Evolutionary conservation across 345 rosid genomes (phyloP), one percentile per base, ranked within the genome.

Genomic region (Ceriops zippeliana): DNA sequence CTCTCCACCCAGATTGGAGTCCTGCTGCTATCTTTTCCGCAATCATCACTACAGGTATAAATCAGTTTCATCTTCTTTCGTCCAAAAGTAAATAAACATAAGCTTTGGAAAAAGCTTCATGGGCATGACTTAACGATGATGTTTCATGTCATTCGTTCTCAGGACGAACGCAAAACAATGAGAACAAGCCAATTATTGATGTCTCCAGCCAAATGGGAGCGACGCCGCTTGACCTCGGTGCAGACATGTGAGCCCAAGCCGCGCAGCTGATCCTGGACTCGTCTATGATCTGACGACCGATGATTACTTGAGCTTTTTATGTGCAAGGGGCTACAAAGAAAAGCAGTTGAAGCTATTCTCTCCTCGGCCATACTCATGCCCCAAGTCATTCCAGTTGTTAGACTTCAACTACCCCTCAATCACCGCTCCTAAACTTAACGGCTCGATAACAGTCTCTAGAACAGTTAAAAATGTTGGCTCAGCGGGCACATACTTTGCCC

Each of bases 381-480:
- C 82, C 0, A 32, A 74, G 51, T 35, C 72, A 1, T 76, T 66
- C 66, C 69, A 27, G 1, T 2, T 83, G 5, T 27, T 32, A 5
- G 67, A 80, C 52, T 79, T 86, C 60, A 88, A 88, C 85, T 83
- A 86, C 76, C 90, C 92, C 20, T 81, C 90, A 9, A 76, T 88
- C 64, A 17, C 85, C 15, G 63, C 83, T 62, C 74, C 73, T 1
- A 21, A 58, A 17, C 82, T 86, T 3, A 52, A n/a, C 1, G 67
- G 52, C 60, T 9, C 71, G 0, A 24, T 53, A 7, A 75, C 75
- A 1, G 60, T 84, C 7, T 71, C 64, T 5, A 52, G 89, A 58
- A 75, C 42, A 47, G 74, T 84, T 4, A 84, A 66, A 70, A 88
- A 88, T n/a, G 90, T 86, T 0, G 89, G 87, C 1, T 7, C 78